Evolutionary conservation across 2,329 filamentous ascomycete species (phyloP).

Genomic region (Arthrinium puccinioides): DNA sequence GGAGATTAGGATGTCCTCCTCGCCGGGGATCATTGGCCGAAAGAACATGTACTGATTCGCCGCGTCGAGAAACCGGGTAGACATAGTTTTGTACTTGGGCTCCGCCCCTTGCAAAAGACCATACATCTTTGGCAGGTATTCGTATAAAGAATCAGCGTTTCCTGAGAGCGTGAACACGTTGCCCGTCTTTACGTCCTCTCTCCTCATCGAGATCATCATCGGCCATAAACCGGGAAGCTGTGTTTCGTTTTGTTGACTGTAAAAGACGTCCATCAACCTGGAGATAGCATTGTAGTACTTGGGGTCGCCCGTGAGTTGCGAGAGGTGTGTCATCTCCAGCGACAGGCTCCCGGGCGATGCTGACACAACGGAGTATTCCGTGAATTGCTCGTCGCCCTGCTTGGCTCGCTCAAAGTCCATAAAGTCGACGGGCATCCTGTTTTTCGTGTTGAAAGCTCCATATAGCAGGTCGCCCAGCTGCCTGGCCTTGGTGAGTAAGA

Average conservation of each 20-base stretch:
- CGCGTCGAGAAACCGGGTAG: conserved; percentile 42
- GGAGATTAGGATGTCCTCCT: conserved; percentile 53
- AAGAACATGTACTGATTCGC: conserved; percentile 59
- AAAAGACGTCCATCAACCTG: conserved; percentile 59
- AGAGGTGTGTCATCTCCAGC: conserved; percentile 65
- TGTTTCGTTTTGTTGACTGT: conserved; percentile 58
- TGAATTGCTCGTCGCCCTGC: conserved; percentile 22
- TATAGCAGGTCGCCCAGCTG: conserved; percentile 40
- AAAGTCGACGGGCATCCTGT: conserved; percentile 38
- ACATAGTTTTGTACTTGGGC: conserved; percentile 29
- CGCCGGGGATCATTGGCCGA: conserved; percentile 53
- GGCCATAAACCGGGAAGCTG: conserved; percentile 69
- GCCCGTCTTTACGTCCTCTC: conserved; percentile 32
- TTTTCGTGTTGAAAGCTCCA: conserved; percentile 35
- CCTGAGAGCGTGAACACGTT: conserved; percentile 27
- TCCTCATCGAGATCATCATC: conserved; percentile 52
- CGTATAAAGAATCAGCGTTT: conserved; percentile 36
- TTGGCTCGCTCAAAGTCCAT: conserved; percentile 35
- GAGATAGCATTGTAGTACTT: conserved; percentile 70
- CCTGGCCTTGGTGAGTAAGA: conserved; percentile 33
- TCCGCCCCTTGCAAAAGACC: conserved; percentile 55
- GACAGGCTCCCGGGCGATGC: conserved; percentile 56
- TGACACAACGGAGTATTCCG: conserved; percentile 31
- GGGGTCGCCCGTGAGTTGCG: conserved; percentile 63
- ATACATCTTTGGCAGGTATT: conserved; percentile 57